These are phyloP conservation scores for Trichoderma semiorbis DNA, from an alignment of 2,329 filamentous ascomycete species.

Conservation along the genomic window DNA sequence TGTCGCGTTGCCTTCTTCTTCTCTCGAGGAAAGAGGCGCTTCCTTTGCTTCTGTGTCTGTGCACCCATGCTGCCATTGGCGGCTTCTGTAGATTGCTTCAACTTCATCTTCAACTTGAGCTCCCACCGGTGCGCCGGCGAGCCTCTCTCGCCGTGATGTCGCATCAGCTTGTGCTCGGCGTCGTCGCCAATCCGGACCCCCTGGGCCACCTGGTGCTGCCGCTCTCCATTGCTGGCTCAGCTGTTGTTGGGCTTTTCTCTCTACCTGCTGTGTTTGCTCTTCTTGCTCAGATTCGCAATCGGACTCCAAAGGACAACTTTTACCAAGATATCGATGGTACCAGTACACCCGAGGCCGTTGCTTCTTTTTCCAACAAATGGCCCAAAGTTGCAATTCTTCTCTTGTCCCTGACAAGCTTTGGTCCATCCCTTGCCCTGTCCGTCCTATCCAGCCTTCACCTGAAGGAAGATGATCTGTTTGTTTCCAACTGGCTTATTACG, in stretches of 20 bases:
- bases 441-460: conserved; percentile 46
- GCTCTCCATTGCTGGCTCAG: conserved; percentile 34
- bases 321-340: conserved; percentile 70
- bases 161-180: background rate
- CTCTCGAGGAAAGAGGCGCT: background rate
- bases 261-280: conserved; percentile 37
- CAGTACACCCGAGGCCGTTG: conserved; percentile 60
- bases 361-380: conserved; percentile 57
- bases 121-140: conserved; percentile 5
- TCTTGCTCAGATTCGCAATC: conserved; percentile 33
- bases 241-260: conserved; percentile 35
- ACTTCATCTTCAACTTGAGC: background rate
- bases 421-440: conserved; percentile 54
- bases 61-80: background rate
- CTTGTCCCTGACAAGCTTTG: conserved; percentile 52
- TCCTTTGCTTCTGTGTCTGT: background rate
- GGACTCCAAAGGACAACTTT: conserved; percentile 40
- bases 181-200: background rate
- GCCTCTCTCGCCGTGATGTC: conserved; percentile 13
- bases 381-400: conserved; percentile 54
- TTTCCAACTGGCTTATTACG: conserved; percentile 59
- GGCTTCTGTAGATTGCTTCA: background rate
- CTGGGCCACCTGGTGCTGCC: conserved; percentile 22
- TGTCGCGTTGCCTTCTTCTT: background rate
- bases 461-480: conserved; percentile 37